A percentile compares a stretch with the other conserved stretches of the same genome.
Conservation (phyloP, 208 protist species). For the Trypanosoma caninum region DNA sequence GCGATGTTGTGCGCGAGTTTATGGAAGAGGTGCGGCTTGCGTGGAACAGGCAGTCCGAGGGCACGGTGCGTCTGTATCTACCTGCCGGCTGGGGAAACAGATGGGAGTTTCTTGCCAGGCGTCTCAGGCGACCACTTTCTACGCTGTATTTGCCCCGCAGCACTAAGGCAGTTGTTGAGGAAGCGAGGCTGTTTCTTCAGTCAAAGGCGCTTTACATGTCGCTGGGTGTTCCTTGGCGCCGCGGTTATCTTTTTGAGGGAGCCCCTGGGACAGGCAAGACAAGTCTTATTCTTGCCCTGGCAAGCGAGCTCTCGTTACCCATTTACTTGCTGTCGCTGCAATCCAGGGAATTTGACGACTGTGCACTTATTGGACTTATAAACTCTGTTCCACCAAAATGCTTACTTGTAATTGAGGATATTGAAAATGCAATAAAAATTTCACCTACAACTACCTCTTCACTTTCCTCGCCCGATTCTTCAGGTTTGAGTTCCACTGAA, state of each 20-base stretch:
- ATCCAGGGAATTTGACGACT: slow-evolving; percentile 75
- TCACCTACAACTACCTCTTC: neutral
- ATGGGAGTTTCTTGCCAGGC: slow-evolving; percentile 70
- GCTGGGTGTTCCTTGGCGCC: slow-evolving; percentile 93
- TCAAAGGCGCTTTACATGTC: slow-evolving; percentile 77
- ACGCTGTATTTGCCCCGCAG: slow-evolving; percentile 67
- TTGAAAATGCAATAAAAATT: slow-evolving; percentile 86
- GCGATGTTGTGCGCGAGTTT: slow-evolving; percentile 54
- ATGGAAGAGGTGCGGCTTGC: slow-evolving; percentile 49
- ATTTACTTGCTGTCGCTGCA: slow-evolving; percentile 92
- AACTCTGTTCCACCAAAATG: slow-evolving; percentile 71
- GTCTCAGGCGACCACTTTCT: slow-evolving; percentile 51
- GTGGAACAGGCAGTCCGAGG: slow-evolving; percentile 44
- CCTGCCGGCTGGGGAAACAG: slow-evolving; percentile 45
- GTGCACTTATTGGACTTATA: slow-evolving; percentile 75
- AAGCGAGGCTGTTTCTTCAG: slow-evolving; percentile 80
- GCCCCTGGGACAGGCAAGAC: slow-evolving; percentile 94
- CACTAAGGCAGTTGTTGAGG: slow-evolving; percentile 57
- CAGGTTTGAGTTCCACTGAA: slow-evolving; percentile 25
- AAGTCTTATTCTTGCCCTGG: slow-evolving; percentile 90
- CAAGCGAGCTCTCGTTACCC: slow-evolving; percentile 83
- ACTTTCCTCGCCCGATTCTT: neutral
- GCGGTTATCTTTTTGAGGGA: slow-evolving; percentile 94
- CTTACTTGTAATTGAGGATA: slow-evolving; percentile 94
- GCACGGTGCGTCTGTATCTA: slow-evolving; percentile 67